Evolutionary conservation across 2,329 filamentous ascomycete species (phyloP), one percentile per base, ranked within the genome.

Genomic region (Calonectria crousiana): DNA sequence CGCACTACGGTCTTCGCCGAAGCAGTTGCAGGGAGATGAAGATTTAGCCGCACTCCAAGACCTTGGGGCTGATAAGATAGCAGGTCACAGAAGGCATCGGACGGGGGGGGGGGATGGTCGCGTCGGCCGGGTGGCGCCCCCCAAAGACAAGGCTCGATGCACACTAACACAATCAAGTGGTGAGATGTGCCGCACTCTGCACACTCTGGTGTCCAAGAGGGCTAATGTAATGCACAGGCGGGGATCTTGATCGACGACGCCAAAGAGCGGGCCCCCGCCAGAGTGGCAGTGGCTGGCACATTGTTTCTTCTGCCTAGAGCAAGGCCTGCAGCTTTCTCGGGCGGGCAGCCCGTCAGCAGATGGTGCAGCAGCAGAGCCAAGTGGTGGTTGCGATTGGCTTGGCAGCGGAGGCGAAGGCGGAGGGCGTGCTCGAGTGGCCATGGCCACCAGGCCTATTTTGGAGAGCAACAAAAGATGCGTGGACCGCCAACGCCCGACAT

Each of bases 1-100:
- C 20, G 69, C 60, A 32, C 69, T 65, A 66, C 69, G 69, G 58
- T 44, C 38, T 47, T 73, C 66, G 66, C 71, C 71, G 71, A 69
- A 51, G 38, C 38, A 32, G 41, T 14, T 69, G 58, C 58, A 73
- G 58, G 71, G 71, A 65, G 56, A 51, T 60, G 52, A 66, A 51
- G n/a, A 38, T 41, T 62, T 18, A 38, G 56, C 13, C 18, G 32
- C 30, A n/a, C 47, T 53, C 30, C 30, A 30, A 26, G 62, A 62
- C 64, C 53, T 52, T 26, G 26, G 66, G 56, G 44, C 58, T 66
- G 71, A 73, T 73, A 72, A 72, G 70, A 52, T 49, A 41, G 23
- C 34, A 62, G 56, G 58, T 44, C 23, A 38, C 53, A 30, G 41
- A 36, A 51, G 26, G 32, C 36, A 20, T 36, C 23, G 4, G 32